These are phyloP conservation scores for Penicillium paxilli DNA, from an alignment of 495 filamentous ascomycete species.

Conservation along the genomic window DNA sequence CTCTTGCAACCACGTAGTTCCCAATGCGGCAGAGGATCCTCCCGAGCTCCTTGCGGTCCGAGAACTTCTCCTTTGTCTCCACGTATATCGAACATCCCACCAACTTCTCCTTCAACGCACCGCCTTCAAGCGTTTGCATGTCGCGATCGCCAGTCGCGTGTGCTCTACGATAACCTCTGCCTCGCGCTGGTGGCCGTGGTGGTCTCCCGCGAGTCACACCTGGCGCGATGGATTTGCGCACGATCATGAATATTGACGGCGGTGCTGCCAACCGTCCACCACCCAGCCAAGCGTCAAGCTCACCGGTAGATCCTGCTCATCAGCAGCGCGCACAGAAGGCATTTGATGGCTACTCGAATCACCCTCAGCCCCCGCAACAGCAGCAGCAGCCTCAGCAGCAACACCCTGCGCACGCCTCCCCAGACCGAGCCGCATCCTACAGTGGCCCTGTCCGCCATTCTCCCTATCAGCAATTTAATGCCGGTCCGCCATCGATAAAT, in stretches of 20 bases:
- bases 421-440: constrained; percentile 43
- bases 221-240: constrained; percentile 54
- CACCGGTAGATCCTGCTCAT: constrained; percentile 21
- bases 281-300: constrained; percentile 24
- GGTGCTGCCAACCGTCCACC: constrained; percentile 32
- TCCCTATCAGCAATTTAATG: constrained; percentile 45
- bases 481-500: constrained; percentile 31
- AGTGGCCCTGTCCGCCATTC: constrained; percentile 35
- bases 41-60: constrained; percentile 3
- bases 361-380: constrained; percentile 43
- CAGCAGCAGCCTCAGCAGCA: constrained; percentile 43
- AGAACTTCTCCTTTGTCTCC: constrained; percentile 3
- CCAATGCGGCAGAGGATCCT: constrained; percentile 1
- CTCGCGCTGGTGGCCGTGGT: constrained; percentile 25
- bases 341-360: constrained; percentile 31
- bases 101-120: constrained; percentile 8
- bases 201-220: constrained; percentile 18
- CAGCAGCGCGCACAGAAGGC: constrained; percentile 30
- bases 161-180: constrained; percentile 14
- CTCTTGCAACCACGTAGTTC: too few species aligned
- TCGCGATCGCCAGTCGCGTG: constrained; percentile 19
- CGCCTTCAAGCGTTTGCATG: constrained; percentile 18
- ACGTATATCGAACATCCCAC: constrained; percentile 4
- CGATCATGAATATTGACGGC: constrained; percentile 52
- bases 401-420: constrained; percentile 40